A percentile compares a stretch with the other conserved stretches of the same genome.
Conservation (phyloP, 805 yeast species). For the Candida jianshihensis region DNA sequence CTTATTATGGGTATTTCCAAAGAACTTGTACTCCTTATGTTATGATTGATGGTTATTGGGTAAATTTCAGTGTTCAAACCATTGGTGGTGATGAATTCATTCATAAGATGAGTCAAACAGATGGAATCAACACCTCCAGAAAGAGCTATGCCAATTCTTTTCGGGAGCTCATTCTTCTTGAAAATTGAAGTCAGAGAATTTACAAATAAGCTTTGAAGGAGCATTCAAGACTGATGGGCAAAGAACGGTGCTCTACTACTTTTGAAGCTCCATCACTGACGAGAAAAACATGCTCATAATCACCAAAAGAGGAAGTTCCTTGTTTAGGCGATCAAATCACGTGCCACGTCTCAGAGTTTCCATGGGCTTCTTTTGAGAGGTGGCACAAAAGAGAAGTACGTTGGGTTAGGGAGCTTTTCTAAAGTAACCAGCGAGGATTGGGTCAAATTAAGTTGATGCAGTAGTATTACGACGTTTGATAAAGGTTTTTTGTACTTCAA, state of each 20-base stretch:
- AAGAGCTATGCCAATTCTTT: conserved; percentile 45
- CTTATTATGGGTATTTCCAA: conserved; percentile 20
- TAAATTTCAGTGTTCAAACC: conserved; percentile 28
- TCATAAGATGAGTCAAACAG: conserved; percentile 50
- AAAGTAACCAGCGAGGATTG: too few relatives aligned
- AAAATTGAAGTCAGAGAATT: not conserved
- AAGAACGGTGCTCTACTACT: too few relatives aligned
- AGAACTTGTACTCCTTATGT: conserved; percentile 33
- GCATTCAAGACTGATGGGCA: too few relatives aligned
- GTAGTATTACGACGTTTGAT: too few relatives aligned
- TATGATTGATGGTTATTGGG: conserved; percentile 67
- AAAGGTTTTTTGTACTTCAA: too few relatives aligned
- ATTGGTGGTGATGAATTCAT: conserved; percentile 26
- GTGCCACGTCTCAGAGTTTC: not conserved
- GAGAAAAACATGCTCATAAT: too few relatives aligned
- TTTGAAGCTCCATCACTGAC: too few relatives aligned
- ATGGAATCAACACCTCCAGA: conserved; percentile 84
- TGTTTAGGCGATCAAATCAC: not conserved
- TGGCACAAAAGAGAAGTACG: not conserved
- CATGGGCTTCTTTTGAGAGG: not conserved
- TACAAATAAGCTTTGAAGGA: not conserved
- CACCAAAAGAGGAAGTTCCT: not conserved
- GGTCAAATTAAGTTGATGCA: too few relatives aligned
- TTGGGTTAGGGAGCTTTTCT: too few relatives aligned
- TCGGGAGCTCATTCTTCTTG: conserved; percentile 15